These are phyloP conservation scores for Microbotryomycetes sp. DNA, from an alignment of 1,284 basidiomycete genomes.

Conservation along the genomic window DNA sequence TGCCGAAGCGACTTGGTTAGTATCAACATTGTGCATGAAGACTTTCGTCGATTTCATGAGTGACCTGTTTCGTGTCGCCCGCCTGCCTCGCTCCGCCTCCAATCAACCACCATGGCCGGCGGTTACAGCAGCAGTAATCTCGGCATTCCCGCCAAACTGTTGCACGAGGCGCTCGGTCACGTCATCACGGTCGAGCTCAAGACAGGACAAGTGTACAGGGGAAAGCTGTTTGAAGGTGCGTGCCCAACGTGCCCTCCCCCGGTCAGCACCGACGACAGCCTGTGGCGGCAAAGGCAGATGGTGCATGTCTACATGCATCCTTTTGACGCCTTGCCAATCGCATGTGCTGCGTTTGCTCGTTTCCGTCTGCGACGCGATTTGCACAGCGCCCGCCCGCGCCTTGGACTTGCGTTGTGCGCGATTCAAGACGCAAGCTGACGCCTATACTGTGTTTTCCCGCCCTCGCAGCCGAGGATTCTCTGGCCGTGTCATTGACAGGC, in stretches of 20 bases:
- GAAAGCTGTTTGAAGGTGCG: conserved; percentile 88
- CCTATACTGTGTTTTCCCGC: not conserved
- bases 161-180: conserved; percentile 67
- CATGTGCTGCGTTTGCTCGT: not conserved
- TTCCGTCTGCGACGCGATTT: no score
- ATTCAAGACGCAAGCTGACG: no score
- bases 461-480: conserved; percentile 83
- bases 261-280: not conserved
- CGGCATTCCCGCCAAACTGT: conserved; percentile 18
- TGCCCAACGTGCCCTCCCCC: conserved; percentile 14
- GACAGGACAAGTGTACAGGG: conserved; percentile 92
- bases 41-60: not conserved
- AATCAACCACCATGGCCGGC: not conserved
- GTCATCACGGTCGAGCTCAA: conserved; percentile 97
- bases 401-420: no score
- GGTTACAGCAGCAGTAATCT: conserved; percentile 2
- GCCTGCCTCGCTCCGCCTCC: not conserved
- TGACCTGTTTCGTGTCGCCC: not conserved
- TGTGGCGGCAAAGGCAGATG: no score
- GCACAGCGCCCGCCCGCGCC: no score
- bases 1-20: no score
- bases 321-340: not conserved
- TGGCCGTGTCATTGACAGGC: conserved; percentile 93
- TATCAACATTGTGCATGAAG: no score
- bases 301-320: not conserved